phyloP scores from a whole-genome alignment of 106 monocot species.

The Gastrodia elata region DNA sequence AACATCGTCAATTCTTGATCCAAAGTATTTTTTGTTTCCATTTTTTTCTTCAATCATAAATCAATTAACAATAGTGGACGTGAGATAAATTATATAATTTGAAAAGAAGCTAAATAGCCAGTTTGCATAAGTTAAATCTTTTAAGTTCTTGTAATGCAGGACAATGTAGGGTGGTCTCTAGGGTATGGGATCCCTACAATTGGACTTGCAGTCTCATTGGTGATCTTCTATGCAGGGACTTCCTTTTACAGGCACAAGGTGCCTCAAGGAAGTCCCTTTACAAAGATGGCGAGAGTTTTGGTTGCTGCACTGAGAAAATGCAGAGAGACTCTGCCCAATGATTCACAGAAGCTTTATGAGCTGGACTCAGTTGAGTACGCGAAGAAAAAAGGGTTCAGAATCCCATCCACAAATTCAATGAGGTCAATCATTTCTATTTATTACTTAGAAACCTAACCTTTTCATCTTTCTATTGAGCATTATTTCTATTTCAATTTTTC shows the following conservation, averaged over 20 bases:
- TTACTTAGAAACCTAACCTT: neutral
- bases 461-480: neutral
- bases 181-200: constrained; percentile 44
- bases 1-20: no score
- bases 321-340: constrained; percentile 21
- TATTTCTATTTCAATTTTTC: neutral
- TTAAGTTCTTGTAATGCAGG: constrained; percentile 25
- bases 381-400: constrained; percentile 15
- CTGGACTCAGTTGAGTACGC: constrained; percentile 14
- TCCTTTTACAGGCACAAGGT: constrained; percentile 44
- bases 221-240: constrained; percentile 38
- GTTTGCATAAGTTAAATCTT: no score
- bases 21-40: no score
- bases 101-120: no score
- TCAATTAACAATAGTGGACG: no score
- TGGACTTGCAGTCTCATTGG: constrained; percentile 27
- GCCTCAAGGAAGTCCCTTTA: constrained; percentile 46
- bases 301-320: constrained; percentile 35
- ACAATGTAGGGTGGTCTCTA: constrained; percentile 37
- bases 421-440: constrained; percentile 12
- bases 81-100: no score
- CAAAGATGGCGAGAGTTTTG: constrained; percentile 41
- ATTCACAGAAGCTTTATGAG: constrained; percentile 34
- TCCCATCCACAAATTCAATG: constrained; percentile 20
- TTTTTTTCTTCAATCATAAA: no score